Percentiles rank a stretch among this genome's conserved stretches.
Evolutionary conservation across 768 basidiomycete genomes (phyloP).

Genomic region (Amanita muscaria): DNA sequence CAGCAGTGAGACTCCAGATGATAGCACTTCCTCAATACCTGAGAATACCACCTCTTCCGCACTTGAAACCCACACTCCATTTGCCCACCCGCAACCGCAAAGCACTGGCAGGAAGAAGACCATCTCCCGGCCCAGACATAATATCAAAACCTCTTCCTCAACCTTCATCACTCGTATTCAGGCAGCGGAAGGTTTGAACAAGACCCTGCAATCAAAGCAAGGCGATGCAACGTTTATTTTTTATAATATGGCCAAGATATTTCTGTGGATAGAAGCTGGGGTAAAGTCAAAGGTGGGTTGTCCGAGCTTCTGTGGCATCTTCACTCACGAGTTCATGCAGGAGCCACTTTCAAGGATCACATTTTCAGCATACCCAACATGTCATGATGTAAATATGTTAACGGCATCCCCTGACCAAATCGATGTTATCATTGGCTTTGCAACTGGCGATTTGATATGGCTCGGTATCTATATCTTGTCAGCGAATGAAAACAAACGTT

Average conservation of each 20-base stretch:
- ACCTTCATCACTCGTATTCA: constrained; percentile 88
- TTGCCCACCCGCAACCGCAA: constrained; percentile 34
- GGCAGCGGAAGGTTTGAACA: constrained; percentile 66
- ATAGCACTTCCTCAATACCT: constrained; percentile 32
- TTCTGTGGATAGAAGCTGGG: constrained; percentile 84
- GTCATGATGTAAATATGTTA: constrained; percentile 76
- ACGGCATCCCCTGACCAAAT: constrained; percentile 74
- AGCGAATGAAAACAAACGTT: constrained; percentile 9
- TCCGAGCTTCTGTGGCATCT: background rate
- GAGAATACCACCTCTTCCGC: constrained; percentile 32
- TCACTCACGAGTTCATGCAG: constrained; percentile 29
- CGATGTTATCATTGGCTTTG: constrained; percentile 88
- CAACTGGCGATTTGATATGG: constrained; percentile 94
- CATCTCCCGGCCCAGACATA: constrained; percentile 74
- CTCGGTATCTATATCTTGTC: constrained; percentile 43
- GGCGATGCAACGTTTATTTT: constrained; percentile 85
- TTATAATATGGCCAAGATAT: constrained; percentile 79
- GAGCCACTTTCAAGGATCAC: constrained; percentile 81
- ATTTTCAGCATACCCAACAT: constrained; percentile 83
- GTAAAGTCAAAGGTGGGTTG: constrained; percentile 66
- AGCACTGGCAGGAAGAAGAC: constrained; percentile 53
- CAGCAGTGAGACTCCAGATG: constrained; percentile 75
- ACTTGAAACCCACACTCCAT: constrained; percentile 46
- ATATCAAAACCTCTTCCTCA: constrained; percentile 83
- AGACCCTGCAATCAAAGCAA: constrained; percentile 63